Base-by-base conservation (phyloP, 345 rosid genomes). In the Acer campestre region DNA sequence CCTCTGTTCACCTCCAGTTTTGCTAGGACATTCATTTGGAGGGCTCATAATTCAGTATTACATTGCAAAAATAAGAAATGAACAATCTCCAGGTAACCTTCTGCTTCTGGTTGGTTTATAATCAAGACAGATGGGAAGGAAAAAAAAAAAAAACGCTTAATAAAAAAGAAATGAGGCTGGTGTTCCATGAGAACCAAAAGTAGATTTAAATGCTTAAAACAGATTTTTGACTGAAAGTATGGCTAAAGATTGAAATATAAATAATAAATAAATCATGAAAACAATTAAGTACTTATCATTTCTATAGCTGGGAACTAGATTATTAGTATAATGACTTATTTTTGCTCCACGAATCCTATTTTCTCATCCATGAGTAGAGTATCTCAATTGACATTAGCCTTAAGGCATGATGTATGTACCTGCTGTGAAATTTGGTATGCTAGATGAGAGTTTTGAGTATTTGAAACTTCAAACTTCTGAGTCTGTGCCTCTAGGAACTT, bases 1-100 rank as follows among this genome's bases (percentile, higher is more conserved):
- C 48, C 85, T 93, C 76, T 70, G 68, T 65, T 64, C 42, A 59
- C 93, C 88, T 10, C 98, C 98, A 6, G 90, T 92, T 23, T 85
- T 93, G 80, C 82, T 93, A 72, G 98, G 98, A 7, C 98, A 95
- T 80, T 95, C 98, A 64, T 93, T 93, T 76, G 98, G 98, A 79
- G 98, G 97, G 77, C 89, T 93, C 35, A 89, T 92, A 70, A 88
- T 93, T 80, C 97, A 95, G 75, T 89, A 84, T 75, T 93, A 92
- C 83, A 81, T 95, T 74, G 90, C 98, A 69, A 86, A 84, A 53
- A 85, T 89, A 27, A 76, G 81, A 76, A 86, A 80, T 68, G 71
- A 74, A 65, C 78, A 72, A 35, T 13, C 29, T 7, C 68, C 68
- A 78, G 93, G 94, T 93, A 79, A 77, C 64, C 56, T 67, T 71